These are phyloP conservation scores for Podaxis sp. DNA, from an alignment of 768 basidiomycete genomes.

Conservation along the genomic window DNA sequence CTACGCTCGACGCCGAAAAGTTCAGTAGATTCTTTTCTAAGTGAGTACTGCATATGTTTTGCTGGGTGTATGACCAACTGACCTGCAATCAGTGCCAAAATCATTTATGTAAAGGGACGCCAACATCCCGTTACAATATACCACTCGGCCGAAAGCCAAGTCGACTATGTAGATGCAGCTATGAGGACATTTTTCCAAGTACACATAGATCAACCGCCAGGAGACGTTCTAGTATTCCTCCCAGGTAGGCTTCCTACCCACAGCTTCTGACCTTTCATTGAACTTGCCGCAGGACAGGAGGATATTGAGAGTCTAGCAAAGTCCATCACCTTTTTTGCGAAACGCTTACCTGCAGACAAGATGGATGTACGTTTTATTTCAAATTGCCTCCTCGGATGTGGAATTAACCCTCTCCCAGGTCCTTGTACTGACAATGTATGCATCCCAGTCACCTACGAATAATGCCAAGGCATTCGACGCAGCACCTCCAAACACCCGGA, in stretches of 20 bases:
- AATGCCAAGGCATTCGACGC: constrained; percentile 78
- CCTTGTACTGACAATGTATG: constrained; percentile 78
- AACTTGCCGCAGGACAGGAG: constrained; percentile 73
- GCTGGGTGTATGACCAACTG: not conserved
- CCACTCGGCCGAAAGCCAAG: constrained; percentile 69
- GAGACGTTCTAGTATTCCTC: constrained; percentile 92
- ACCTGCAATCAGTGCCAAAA: constrained; percentile 60
- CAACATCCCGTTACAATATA: constrained; percentile 89
- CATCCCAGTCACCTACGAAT: constrained; percentile 73
- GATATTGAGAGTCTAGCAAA: constrained; percentile 90
- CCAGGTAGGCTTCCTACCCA: constrained; percentile 50
- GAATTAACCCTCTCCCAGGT: constrained; percentile 44
- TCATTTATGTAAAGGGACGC: constrained; percentile 89
- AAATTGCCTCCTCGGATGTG: not conserved
- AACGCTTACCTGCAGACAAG: constrained; percentile 62
- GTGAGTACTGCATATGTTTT: constrained; percentile 42
- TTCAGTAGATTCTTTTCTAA: constrained; percentile 86
- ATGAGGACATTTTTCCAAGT: constrained; percentile 94
- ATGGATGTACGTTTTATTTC: constrained; percentile 35
- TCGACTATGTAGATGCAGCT: constrained; percentile 87
- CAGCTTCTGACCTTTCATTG: not conserved
- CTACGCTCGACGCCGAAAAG: constrained; percentile 93
- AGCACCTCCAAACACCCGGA: constrained; percentile 66
- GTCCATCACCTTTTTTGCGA: constrained; percentile 66
- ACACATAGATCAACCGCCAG: constrained; percentile 73